Evolutionary conservation across 352 stramenopile genomes (phyloP).

Genomic region (Globisporangium perplexum): DNA sequence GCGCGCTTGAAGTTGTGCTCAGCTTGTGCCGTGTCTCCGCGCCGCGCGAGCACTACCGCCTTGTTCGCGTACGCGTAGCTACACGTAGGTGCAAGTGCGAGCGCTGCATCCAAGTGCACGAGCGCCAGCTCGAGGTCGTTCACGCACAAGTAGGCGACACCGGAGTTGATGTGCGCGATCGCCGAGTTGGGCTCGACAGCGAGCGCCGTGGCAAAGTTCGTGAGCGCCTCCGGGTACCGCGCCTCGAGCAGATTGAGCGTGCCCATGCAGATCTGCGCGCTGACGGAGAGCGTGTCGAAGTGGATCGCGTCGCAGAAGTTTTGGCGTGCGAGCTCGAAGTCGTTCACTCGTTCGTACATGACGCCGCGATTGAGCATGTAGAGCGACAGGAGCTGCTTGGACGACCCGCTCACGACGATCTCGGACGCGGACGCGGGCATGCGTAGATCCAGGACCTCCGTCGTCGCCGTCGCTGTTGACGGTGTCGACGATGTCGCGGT

Average conservation of each 20-base stretch:
- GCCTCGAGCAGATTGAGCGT: conserved; percentile 43
- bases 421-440: conserved; percentile 2
- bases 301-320: conserved; percentile 60
- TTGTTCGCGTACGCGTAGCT: conserved; percentile 71
- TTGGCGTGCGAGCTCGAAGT: conserved; percentile 37
- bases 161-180: conserved; percentile 57
- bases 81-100: conserved; percentile 38
- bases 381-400: conserved; percentile 59
- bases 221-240: conserved; percentile 27
- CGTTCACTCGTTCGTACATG: conserved; percentile 45
- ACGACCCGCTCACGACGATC: conserved; percentile 34
- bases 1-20: conserved; percentile 57
- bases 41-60: conserved; percentile 37
- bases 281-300: conserved; percentile 57
- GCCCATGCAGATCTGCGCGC: conserved; percentile 54
- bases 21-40: conserved; percentile 29
- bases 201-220: conserved; percentile 36
- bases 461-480: background rate
- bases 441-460: background rate
- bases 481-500: background rate
- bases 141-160: conserved; percentile 38
- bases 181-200: conserved; percentile 40
- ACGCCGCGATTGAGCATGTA: conserved; percentile 74
- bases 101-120: conserved; percentile 46
- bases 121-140: conserved; percentile 27